Evolutionary conservation across 176 grass and related monocot species (phyloP).

Genomic region (Phoenix dactylifera): DNA sequence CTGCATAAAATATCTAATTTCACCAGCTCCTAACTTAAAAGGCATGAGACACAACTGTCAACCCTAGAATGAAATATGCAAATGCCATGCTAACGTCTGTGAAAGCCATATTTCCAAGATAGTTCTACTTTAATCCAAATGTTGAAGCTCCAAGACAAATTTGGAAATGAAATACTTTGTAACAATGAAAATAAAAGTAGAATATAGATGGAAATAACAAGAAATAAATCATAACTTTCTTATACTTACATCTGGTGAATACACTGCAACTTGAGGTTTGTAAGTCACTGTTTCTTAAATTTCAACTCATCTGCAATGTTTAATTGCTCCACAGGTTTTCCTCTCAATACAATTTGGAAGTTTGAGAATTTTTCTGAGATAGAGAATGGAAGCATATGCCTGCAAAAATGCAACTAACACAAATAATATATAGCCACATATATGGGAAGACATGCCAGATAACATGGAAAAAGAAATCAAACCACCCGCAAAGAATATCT

Average conservation of each 20-base stretch:
- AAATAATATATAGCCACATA: conserved; percentile 15
- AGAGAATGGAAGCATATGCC: conserved; percentile 91
- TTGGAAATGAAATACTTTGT: not conserved
- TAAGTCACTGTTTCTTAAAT: conserved; percentile 82
- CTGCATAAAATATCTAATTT: too few species aligned
- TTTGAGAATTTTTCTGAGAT: conserved; percentile 76
- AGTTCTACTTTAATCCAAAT: too few species aligned
- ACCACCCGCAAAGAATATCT: conserved; percentile 87
- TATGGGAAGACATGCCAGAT: conserved; percentile 5
- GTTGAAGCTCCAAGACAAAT: too few species aligned
- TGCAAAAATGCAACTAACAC: conserved; percentile 33
- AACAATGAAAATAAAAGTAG: not conserved
- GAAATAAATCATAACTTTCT: too few species aligned
- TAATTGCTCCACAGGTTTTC: conserved; percentile 73
- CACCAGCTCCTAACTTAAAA: too few species aligned
- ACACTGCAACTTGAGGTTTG: conserved; percentile 65
- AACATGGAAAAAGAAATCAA: conserved; percentile 17
- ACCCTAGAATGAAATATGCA: too few species aligned
- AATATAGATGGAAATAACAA: not conserved
- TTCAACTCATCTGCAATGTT: conserved; percentile 62
- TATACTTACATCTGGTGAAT: conserved; percentile 59
- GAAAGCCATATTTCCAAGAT: too few species aligned
- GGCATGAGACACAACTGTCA: too few species aligned
- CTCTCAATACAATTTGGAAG: conserved; percentile 85
- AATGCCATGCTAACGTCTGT: too few species aligned